Evolutionary conservation across 805 yeast genomes (phyloP).

Genomic region (Sungouiozyma intestinalis): DNA sequence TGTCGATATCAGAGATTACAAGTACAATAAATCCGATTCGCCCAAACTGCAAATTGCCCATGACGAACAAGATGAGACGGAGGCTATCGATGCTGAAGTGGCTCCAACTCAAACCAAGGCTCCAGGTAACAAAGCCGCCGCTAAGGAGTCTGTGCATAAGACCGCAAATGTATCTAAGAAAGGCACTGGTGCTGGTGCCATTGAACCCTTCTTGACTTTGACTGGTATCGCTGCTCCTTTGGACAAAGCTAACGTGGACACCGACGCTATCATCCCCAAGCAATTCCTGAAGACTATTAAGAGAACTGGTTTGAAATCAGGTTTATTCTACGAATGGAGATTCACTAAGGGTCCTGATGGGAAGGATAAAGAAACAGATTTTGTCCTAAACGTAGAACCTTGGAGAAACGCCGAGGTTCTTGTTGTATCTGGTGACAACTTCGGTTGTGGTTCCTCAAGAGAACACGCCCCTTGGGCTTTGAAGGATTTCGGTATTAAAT

Average conservation of each 20-base stretch:
- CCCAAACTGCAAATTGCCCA: constrained; percentile 44
- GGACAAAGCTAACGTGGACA: constrained; percentile 90
- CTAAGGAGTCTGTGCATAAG: constrained; percentile 52
- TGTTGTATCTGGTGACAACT: constrained; percentile 91
- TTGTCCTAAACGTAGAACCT: constrained; percentile 77
- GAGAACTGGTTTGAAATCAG: constrained; percentile 84
- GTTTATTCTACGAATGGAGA: constrained; percentile 87
- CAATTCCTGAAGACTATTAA: constrained; percentile 96
- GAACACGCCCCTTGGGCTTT: constrained; percentile 99
- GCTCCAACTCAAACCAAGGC: constrained; percentile 49
- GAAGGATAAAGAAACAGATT: constrained; percentile 75
- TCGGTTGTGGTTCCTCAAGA: constrained; percentile 98
- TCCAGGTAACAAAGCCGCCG: constrained; percentile 37
- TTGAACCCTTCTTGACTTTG: constrained; percentile 65
- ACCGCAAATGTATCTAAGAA: constrained; percentile 33
- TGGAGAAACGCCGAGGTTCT: constrained; percentile 71
- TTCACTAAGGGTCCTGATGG: constrained; percentile 61
- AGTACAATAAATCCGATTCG: constrained; percentile 47
- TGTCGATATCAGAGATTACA: constrained; percentile 78
- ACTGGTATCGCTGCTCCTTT: constrained; percentile 90
- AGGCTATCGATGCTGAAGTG: neutral
- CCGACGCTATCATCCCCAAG: constrained; percentile 98
- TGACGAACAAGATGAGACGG: constrained; percentile 33
- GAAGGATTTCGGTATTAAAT: constrained; percentile 92
- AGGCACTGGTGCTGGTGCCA: constrained; percentile 37